Conservation (phyloP, 352 stramenopile genomes). For the Globisporangium camurandrum region DNA sequence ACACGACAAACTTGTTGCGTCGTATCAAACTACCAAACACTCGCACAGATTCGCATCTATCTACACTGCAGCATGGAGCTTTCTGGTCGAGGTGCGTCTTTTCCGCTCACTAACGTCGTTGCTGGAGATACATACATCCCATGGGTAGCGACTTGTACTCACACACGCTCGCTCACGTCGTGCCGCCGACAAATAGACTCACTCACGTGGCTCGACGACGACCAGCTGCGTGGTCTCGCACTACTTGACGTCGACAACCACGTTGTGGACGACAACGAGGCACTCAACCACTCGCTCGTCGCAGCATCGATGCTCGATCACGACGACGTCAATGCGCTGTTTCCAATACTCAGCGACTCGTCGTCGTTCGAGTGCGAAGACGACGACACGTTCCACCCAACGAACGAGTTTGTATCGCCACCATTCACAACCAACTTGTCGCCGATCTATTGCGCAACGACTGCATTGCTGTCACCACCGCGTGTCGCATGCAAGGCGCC, state of each 20-base stretch:
- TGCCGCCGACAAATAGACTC: constrained; percentile 16
- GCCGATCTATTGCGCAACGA: constrained; percentile 40
- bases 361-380: constrained; percentile 28
- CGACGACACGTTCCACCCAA: no score
- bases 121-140: no score
- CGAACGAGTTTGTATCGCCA: constrained; percentile 14
- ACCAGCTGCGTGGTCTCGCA: constrained; percentile 29
- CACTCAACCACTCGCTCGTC: constrained; percentile 19
- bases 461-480: constrained; percentile 5
- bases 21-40: constrained; percentile 1
- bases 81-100: constrained; percentile 8
- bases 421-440: constrained; percentile 39
- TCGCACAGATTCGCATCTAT: not conserved
- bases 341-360: constrained; percentile 23
- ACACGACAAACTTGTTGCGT: not conserved
- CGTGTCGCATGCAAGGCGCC: not conserved
- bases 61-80: constrained; percentile 3
- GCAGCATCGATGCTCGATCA: constrained; percentile 18
- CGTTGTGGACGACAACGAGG: constrained; percentile 18
- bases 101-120: not conserved
- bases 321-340: constrained; percentile 14
- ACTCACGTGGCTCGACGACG: constrained; percentile 39
- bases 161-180: no score
- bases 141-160: no score
- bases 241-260: constrained; percentile 7